These are phyloP conservation scores for Cryptosporidium muris DNA, from an alignment of 169 alveolate genomes.

Conservation along the genomic window DNA sequence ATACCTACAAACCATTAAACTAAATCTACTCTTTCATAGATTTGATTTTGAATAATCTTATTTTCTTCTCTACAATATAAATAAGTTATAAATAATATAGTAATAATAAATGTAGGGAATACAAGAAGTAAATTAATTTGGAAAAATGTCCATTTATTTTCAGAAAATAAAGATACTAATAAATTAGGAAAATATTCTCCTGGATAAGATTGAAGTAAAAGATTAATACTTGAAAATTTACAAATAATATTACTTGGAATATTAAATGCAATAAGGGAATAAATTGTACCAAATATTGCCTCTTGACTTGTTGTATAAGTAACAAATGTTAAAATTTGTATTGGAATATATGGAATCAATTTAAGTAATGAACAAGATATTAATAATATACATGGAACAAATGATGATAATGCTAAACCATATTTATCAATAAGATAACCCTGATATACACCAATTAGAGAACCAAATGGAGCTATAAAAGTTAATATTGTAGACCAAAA, in stretches of 20 bases:
- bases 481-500: conserved; percentile 64
- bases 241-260: conserved; percentile 58
- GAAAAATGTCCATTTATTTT: conserved; percentile 31
- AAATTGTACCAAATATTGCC: conserved; percentile 54
- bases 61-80: conserved; percentile 33
- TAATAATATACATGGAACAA: conserved; percentile 24
- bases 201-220: conserved; percentile 57
- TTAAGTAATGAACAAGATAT: conserved; percentile 31
- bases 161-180: conserved; percentile 17
- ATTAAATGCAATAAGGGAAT: conserved; percentile 31
- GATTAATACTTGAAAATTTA: conserved; percentile 58
- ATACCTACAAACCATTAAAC: too few relatives aligned
- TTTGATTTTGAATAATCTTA: neutral
- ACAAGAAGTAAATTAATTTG: conserved; percentile 25
- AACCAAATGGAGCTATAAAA: conserved; percentile 66
- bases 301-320: conserved; percentile 69
- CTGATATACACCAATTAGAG: conserved; percentile 41
- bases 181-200: conserved; percentile 37
- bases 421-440: conserved; percentile 43
- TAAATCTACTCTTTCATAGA: neutral
- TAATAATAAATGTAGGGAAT: conserved; percentile 41
- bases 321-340: conserved; percentile 52
- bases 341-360: conserved; percentile 43
- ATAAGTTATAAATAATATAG: conserved; percentile 19
- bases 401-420: conserved; percentile 50